Base-by-base conservation (phyloP, 495 filamentous ascomycete species). In the Geoglossum glabrum region DNA sequence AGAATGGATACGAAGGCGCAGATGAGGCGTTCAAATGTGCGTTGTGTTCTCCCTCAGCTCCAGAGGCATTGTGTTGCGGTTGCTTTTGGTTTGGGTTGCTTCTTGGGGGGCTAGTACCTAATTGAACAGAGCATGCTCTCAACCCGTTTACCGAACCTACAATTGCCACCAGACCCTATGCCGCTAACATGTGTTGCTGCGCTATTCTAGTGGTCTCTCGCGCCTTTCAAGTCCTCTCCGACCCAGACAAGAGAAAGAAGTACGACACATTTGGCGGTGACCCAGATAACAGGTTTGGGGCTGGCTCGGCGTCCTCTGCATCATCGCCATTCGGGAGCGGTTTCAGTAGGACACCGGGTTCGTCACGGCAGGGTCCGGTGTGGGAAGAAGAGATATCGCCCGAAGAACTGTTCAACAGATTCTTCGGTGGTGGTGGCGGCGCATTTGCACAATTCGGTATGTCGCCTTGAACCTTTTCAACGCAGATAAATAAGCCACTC, bases 1-100 rank as follows among this genome's bases (percentile, higher is more conserved):
- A 98, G 75, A 98, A 96, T 73, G 90, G 87, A n/a, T 89, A 94
- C 69, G 86, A 90, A 30, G 83, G 90, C 34, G 90, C 92, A 57
- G 92, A 95, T 69, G 92, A 98, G 71, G 92, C 92, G 25, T 98
- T 98, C 70, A 97, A 97, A 71, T 71, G 82, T 86, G 67, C 72
- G 81, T 74, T 40, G 31, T 23, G 15, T 45, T 34, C 49, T 25
- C 57, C 40, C 59, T 38, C 26, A 27, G 23, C n/a, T 11, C 7
- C 7, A 50, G 13, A 10, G 45, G 43, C n/a, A 15, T 17, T 55
- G 7, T 46, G 50, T 4, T 19, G 19, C 7, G 11, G 9, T 36
- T 21, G 9, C 38, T 38, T 31, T n/a, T 5, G 25, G 1, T 52
- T 27, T 19, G 25, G 28, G 13, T 57, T 47, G 50, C 17, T 46